These are phyloP conservation scores for Pseudophaeomoniella oleicola DNA, from an alignment of 2,329 filamentous ascomycete species.

Conservation along the genomic window DNA sequence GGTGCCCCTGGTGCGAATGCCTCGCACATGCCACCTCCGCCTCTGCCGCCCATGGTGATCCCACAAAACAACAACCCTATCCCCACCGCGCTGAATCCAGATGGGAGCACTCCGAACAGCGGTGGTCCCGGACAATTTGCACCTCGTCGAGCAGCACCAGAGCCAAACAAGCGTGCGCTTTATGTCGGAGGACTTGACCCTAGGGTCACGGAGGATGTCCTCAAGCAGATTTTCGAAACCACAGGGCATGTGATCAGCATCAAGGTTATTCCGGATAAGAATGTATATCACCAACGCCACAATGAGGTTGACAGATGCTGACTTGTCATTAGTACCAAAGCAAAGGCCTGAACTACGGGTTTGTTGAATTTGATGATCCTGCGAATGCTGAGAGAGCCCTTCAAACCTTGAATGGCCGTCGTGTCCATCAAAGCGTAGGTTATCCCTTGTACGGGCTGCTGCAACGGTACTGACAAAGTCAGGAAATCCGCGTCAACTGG, in stretches of 20 bases:
- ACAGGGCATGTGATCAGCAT: constrained; percentile 96
- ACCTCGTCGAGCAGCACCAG: constrained; percentile 70
- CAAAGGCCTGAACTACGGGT: constrained; percentile 98
- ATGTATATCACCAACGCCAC: constrained; percentile 47
- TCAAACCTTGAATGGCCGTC: constrained; percentile 87
- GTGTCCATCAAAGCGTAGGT: constrained; percentile 82
- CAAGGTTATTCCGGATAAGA: constrained; percentile 99
- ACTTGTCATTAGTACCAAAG: constrained; percentile 40
- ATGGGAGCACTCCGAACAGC: neutral
- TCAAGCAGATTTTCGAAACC: constrained; percentile 97
- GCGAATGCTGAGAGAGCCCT: constrained; percentile 93
- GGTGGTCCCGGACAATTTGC: too few relatives aligned
- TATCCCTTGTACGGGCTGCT: constrained; percentile 16
- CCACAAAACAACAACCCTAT: constrained; percentile 94
- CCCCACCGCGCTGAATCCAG: constrained; percentile 64
- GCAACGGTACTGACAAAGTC: constrained; percentile 4
- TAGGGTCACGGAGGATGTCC: constrained; percentile 85
- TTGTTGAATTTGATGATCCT: constrained; percentile 96
- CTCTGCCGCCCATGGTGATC: constrained; percentile 70
- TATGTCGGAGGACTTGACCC: constrained; percentile 94
- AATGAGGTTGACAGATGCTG: constrained; percentile 7
- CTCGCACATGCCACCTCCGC: constrained; percentile 74
- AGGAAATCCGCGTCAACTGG: constrained; percentile 99
- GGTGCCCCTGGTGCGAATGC: constrained; percentile 32
- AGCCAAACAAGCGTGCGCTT: constrained; percentile 94